Evolutionary conservation across 169 alveolate genomes (phyloP), one percentile per base, ranked within the genome.

Genomic region (Prorocentrum cordatum): DNA sequence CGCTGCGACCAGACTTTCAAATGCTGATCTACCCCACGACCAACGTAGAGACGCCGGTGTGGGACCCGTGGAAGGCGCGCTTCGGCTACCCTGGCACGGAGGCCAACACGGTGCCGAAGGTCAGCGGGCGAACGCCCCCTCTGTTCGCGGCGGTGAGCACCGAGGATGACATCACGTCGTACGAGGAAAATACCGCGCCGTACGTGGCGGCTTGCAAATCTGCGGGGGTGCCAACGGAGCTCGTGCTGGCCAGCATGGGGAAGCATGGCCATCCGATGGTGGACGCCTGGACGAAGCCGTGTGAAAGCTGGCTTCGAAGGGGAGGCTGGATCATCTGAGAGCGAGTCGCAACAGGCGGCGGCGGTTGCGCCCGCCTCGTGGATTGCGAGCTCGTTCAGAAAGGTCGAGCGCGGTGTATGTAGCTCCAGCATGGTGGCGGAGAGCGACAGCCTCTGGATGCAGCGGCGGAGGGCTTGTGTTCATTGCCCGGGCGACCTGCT

Each of bases 111-210:
- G 62, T 39, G 62, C 59, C 24, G 18, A 38, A 38, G 33, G 62
- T 68, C 58, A 50, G 36, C 24, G 42, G 62, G 39, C 58, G 33
- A 10, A 68, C 80, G 39, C 62, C 80, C 14, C 80, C 80, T 5
- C 24, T 36, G 38, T 68, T 68, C 39, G 80, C 80, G 39, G 80
- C 61, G 18, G 80, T 68, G 62, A 68, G 80, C 38, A 68, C 80
- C 18, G 80, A 68, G 54, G 35, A 10, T 38, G 47, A 38, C 18
- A 12, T 38, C 5, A 38, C 47, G 18, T 38, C 47, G 18, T 38
- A 7, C 47, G 12, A 36, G 32, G 80, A 68, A n/a, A 68, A 68
- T 39, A 68, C 80, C 38, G 27, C 38, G 62, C 80, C 80, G 2
- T 68, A 68, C 33, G 22, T 68, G 62, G 80, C 36, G 18, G 80